Conservation (phyloP, 139 green algal genomes). For the Desmodesmus armatus region DNA sequence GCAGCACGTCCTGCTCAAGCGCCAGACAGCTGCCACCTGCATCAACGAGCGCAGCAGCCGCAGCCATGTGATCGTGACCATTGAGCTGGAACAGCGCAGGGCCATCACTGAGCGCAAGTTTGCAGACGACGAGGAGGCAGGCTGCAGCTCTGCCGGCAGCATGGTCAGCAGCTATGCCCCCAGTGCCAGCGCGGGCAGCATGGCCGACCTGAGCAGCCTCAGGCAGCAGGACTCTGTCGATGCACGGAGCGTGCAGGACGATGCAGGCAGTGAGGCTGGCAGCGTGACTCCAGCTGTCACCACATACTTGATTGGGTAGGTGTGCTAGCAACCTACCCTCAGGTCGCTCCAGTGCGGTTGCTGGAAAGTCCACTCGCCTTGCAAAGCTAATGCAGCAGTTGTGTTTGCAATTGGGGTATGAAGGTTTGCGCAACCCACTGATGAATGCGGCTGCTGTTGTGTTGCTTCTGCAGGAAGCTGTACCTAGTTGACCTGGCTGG, state of each 20-base stretch:
- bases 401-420: neutral
- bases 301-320: conserved; percentile 5
- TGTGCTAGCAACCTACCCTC: neutral
- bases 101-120: neutral
- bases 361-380: too few species aligned
- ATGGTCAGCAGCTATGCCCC: neutral
- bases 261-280: neutral
- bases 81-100: neutral
- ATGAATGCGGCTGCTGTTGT: neutral
- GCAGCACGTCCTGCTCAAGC: neutral
- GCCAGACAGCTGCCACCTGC: neutral
- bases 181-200: neutral
- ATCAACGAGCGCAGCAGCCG: conserved; percentile 32
- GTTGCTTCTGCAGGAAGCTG: conserved; percentile 27
- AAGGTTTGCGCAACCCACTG: neutral
- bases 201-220: too few species aligned
- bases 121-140: neutral
- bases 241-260: neutral
- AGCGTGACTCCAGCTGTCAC: conserved; percentile 3
- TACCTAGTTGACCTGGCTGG: conserved; percentile 41
- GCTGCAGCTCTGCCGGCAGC: neutral
- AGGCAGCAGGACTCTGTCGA: neutral
- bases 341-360: too few species aligned
- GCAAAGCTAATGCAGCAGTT: neutral
- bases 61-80: conserved; percentile 19